These are phyloP conservation scores for Neocucurbitaria cava DNA, from an alignment of 2,329 filamentous ascomycete genomes.

Conservation along the genomic window DNA sequence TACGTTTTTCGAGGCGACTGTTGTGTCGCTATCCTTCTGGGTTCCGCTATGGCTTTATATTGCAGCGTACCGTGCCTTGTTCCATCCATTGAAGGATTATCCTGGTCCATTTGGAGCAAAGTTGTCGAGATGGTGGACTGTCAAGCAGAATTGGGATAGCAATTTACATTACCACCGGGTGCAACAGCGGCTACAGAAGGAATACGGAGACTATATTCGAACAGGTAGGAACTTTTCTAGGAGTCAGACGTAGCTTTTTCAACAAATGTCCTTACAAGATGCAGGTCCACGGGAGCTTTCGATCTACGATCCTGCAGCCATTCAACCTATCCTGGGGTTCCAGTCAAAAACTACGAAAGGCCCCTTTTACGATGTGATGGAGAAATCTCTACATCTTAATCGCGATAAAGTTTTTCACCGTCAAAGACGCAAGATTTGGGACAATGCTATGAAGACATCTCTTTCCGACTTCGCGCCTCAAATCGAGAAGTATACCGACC, in stretches of 20 bases:
- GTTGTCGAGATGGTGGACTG: conserved; percentile 32
- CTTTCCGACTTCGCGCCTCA: conserved; percentile 28
- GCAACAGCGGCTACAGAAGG: conserved; percentile 24
- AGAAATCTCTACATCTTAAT: conserved; percentile 33
- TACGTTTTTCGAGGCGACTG: conserved; percentile 11
- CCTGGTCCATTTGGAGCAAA: conserved; percentile 30
- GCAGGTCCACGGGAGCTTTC: conserved; percentile 33
- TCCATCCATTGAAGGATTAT: conserved; percentile 29
- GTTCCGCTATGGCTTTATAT: conserved; percentile 27
- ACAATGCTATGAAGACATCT: conserved; percentile 37
- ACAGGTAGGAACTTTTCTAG: conserved; percentile 19
- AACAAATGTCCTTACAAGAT: conserved; percentile 4
- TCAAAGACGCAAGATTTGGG: conserved; percentile 37
- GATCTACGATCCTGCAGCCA: conserved; percentile 30
- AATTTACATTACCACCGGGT: conserved; percentile 23
- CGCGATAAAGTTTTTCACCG: conserved; percentile 34
- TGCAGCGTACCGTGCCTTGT: conserved; percentile 29
- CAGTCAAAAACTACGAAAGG: conserved; percentile 35
- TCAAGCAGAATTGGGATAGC: conserved; percentile 24
- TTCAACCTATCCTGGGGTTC: conserved; percentile 26
- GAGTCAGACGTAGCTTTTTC: background rate
- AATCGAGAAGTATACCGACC: conserved; percentile 32
- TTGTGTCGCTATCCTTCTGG: conserved; percentile 22
- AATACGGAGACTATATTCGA: conserved; percentile 36
- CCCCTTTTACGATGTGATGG: conserved; percentile 31